phyloP scores from a whole-genome alignment of 2,329 filamentous ascomycete species.

The Colletotrichum camelliae region DNA sequence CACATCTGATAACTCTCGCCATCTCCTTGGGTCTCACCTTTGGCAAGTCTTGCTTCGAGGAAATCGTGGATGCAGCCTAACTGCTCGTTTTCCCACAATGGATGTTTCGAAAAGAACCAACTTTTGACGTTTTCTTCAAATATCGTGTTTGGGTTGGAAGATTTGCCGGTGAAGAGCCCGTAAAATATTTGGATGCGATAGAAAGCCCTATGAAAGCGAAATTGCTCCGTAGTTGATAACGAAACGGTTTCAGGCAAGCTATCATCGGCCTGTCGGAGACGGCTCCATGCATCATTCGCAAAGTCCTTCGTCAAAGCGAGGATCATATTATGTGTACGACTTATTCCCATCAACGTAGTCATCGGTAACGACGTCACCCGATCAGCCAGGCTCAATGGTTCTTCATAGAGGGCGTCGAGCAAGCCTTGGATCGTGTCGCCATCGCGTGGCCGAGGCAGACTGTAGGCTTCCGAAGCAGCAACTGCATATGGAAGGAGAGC shows the following conservation, averaged over 20 bases:
- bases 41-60: neutral
- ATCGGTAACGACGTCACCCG: neutral
- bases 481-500: neutral
- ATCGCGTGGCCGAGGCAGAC: neutral
- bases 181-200: neutral
- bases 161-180: neutral
- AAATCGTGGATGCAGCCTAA: neutral
- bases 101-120: neutral
- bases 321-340: neutral
- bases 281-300: neutral
- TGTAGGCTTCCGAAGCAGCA: neutral
- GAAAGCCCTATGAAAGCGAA: neutral
- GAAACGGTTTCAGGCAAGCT: neutral
- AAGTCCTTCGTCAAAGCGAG: neutral
- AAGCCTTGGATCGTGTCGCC: neutral
- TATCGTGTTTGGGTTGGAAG: neutral
- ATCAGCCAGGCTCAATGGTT: neutral
- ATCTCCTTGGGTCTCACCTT: neutral
- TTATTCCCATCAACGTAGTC: neutral
- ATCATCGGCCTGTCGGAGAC: neutral
- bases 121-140: neutral
- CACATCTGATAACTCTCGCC: neutral
- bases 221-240: neutral
- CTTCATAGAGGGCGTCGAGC: neutral
- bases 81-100: neutral